phyloP scores from a whole-genome alignment of 2,329 filamentous ascomycete species.

The Emergomyces africanus region DNA sequence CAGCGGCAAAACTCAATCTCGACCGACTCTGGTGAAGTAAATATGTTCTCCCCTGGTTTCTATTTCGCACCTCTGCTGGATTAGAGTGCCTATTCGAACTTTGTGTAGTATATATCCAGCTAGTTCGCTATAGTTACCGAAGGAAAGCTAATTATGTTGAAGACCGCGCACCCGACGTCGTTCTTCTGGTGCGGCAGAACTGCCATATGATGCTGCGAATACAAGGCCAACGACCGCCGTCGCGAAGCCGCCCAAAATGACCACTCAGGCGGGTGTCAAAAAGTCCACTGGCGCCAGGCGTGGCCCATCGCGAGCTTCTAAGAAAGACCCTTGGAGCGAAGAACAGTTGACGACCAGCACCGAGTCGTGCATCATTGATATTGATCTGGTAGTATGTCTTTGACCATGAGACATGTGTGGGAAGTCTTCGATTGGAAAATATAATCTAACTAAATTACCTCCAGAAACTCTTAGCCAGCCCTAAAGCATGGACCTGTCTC shows the following conservation, averaged over 20 bases:
- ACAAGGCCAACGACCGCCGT: constrained; percentile 5
- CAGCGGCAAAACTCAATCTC: constrained; percentile 2
- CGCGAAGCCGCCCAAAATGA: constrained; percentile 18
- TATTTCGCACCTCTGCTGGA: too few relatives aligned
- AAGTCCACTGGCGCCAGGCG: constrained; percentile 18
- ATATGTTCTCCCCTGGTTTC: too few relatives aligned
- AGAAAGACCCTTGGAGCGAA: constrained; percentile 27
- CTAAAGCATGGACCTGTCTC: constrained; percentile 30
- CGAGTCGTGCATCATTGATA: constrained; percentile 23
- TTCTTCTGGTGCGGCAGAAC: constrained; percentile 17
- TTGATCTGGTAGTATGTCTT: constrained; percentile 27
- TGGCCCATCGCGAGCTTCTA: constrained; percentile 19
- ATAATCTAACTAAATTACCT: background rate
- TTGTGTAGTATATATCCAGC: background rate
- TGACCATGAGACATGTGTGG: background rate
- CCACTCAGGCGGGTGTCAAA: constrained; percentile 6
- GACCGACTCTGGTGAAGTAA: background rate
- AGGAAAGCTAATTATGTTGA: constrained; percentile 5
- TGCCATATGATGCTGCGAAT: constrained; percentile 14
- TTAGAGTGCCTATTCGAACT: background rate
- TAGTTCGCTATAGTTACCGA: background rate
- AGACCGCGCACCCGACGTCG: constrained; percentile 13
- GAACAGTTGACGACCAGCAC: constrained; percentile 26
- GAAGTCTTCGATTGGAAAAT: background rate
- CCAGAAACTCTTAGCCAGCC: constrained; percentile 29